Base-by-base conservation (phyloP, 2,329 filamentous ascomycete species). In the Penicillium sp. region DNA sequence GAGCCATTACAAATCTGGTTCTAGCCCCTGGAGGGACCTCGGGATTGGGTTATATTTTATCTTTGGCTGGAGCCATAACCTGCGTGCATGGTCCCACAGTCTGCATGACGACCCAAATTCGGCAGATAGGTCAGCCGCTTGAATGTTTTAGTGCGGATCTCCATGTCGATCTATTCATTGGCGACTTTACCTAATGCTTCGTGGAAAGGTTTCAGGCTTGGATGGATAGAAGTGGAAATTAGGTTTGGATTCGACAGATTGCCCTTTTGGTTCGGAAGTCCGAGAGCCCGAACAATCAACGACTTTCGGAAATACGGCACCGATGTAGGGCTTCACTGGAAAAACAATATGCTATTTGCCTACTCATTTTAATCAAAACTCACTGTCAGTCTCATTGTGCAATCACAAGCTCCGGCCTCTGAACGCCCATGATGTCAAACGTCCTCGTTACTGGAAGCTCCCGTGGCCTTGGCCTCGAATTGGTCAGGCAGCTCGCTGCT, bases 401-500 rank as follows among this genome's bases (percentile, higher is more conserved):
- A 14, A 27, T 27, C 24, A 27, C 5, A 34, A 34, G 8, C 10
- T 11, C 13, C 13, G 31, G 4, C 31, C 9, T 14, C 29, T 34
- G 8, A 34, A 34, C 31, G 13, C 31, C 31, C 34, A 7, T n/a
- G 11, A 75, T 75, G 71, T 55, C 70, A 24, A 66, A 67, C 10
- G 72, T 69, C 49, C 61, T 76, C 10, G 59, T 75, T 40, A 75
- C 72, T 13, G 71, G 72, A 3, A 47, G 64, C n/a, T 64, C 64
- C 34, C 64, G 72, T 42, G 73, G 73, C 39, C 48, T 75, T 18
- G 72, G 73, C n/a, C 62, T 73, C 0, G 68, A 61, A 31, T 46
- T 75, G 2, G 60, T 60, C 32, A 54, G 51, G 3, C 56, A 66
- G 18, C 64, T 75, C 21, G 59, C 67, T 9, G 54, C 67, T 14